phyloP scores from a whole-genome alignment of 345 rosid species.

The Salix udensis region DNA sequence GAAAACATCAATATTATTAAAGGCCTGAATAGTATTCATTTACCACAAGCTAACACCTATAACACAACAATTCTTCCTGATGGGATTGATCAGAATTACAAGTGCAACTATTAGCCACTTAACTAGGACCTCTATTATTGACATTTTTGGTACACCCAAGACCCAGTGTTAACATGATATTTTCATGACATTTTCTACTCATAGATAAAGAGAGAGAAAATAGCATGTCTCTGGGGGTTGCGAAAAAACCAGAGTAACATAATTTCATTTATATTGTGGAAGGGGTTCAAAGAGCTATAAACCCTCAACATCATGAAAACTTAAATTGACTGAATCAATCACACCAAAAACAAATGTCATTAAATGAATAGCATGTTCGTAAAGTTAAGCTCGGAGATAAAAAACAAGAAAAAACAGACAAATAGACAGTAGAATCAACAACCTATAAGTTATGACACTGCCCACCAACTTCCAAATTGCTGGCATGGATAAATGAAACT shows the following conservation, averaged over 20 bases:
- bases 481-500: neutral
- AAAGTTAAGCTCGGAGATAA: neutral
- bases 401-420: too few species aligned
- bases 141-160: neutral
- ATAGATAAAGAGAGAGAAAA: neutral
- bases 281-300: neutral
- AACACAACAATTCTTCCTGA: neutral
- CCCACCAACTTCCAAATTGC: neutral
- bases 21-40: neutral
- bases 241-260: neutral
- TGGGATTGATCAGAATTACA: neutral
- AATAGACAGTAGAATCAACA: neutral
- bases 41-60: neutral
- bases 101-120: neutral
- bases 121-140: neutral
- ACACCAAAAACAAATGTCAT: neutral
- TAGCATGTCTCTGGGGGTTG: neutral
- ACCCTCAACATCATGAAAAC: neutral
- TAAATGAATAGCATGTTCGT: neutral
- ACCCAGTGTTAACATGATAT: neutral
- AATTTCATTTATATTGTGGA: neutral
- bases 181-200: neutral
- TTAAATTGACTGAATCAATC: neutral
- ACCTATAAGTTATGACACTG: neutral
- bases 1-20: neutral